phyloP scores from a whole-genome alignment of 1,284 basidiomycete genomes.

The Gymnopus androsaceus region DNA sequence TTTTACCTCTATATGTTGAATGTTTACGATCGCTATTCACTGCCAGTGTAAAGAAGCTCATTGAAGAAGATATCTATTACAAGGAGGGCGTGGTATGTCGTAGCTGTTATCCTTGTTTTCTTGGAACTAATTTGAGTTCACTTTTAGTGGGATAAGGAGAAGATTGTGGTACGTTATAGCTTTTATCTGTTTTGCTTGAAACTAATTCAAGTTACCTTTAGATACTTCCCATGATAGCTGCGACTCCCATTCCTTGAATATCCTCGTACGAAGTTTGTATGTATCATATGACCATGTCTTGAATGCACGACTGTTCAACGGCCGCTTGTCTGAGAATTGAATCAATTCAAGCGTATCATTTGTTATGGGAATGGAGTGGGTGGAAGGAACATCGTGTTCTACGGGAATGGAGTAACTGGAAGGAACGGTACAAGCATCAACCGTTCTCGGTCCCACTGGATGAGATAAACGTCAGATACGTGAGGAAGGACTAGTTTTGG shows the following conservation, averaged over 20 bases:
- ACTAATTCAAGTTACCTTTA: no score
- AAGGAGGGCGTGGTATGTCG: conserved; percentile 54
- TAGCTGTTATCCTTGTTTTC: not conserved
- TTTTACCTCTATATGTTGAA: conserved; percentile 36
- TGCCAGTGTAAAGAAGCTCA: conserved; percentile 43
- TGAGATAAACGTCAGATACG: not conserved
- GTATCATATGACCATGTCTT: not conserved
- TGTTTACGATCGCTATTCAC: conserved; percentile 45
- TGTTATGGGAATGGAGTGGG: not conserved
- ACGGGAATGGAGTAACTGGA: conserved; percentile 36
- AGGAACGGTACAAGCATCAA: conserved; percentile 44
- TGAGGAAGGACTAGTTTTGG: not conserved
- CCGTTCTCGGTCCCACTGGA: conserved; percentile 41
- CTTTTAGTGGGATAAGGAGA: conserved; percentile 40
- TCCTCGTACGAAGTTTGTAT: not conserved
- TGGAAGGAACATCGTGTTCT: no score
- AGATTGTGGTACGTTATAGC: no score
- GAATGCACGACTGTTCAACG: no score
- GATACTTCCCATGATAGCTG: conserved; percentile 14
- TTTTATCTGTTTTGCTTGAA: no score
- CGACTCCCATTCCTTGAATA: conserved; percentile 17
- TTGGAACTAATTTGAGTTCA: conserved; percentile 1
- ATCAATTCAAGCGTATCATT: not conserved
- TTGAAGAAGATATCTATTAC: conserved; percentile 58
- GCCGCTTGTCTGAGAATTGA: no score